phyloP scores from a whole-genome alignment of 2,329 filamentous ascomycete species.

The Periconia digitata region DNA sequence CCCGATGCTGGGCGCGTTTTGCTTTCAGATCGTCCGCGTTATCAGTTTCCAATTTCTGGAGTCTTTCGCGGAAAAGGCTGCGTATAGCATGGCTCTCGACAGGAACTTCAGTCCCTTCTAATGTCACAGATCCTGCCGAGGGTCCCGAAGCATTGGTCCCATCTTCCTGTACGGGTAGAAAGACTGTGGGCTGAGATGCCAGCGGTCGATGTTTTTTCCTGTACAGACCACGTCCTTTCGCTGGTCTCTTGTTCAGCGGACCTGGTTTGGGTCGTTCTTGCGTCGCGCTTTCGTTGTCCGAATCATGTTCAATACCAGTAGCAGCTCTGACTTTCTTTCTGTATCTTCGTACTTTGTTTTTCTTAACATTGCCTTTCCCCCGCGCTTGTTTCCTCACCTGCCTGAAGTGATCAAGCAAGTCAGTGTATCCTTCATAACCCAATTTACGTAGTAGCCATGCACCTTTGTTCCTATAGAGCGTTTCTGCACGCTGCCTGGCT shows the following conservation, averaged over 20 bases:
- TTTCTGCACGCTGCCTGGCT: constrained; percentile 52
- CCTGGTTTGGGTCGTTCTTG: constrained; percentile 19
- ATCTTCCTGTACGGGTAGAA: constrained; percentile 24
- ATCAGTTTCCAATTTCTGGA: constrained; percentile 27
- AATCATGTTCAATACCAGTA: constrained; percentile 15
- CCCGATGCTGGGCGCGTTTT: constrained; percentile 36
- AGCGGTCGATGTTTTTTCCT: constrained; percentile 19
- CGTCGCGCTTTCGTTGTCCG: constrained; percentile 15
- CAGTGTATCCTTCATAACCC: constrained; percentile 31
- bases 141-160: constrained; percentile 4
- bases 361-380: constrained; percentile 30
- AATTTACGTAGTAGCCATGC: constrained; percentile 48
- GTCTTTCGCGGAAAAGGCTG: constrained; percentile 29
- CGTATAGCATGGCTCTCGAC: constrained; percentile 30
- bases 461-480: constrained; percentile 70
- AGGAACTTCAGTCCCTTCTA: constrained; percentile 33
- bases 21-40: constrained; percentile 47
- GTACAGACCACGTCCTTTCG: constrained; percentile 27
- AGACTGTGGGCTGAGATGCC: constrained; percentile 24
- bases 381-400: constrained; percentile 26
- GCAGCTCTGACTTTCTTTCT: constrained; percentile 28
- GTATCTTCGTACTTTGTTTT: constrained; percentile 28
- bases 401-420: constrained; percentile 29
- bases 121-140: constrained; percentile 13
- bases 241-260: constrained; percentile 21